Evolutionary conservation across 2,329 filamentous ascomycete genomes (phyloP).

Genomic region (Ceratocystis smalleyi): DNA sequence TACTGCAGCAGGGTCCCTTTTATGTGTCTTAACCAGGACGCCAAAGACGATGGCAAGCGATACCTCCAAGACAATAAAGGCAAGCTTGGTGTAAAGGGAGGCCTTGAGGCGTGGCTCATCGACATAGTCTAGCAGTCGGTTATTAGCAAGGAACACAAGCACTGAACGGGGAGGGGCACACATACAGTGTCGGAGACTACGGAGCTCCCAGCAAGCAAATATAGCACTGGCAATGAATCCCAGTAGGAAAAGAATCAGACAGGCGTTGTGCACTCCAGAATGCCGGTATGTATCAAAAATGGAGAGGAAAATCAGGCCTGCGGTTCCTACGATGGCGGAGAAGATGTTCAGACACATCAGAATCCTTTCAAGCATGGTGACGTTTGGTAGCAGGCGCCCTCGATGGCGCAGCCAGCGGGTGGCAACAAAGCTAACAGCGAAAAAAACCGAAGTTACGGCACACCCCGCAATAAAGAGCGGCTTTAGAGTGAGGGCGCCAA

Average conservation of each 20-base stretch:
- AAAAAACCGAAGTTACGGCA: slow-evolving; percentile 55
- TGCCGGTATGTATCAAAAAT: slow-evolving; percentile 73
- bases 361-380: slow-evolving; percentile 44
- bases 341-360: slow-evolving; percentile 46
- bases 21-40: slow-evolving; percentile 32
- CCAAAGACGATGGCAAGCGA: slow-evolving; percentile 59
- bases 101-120: slow-evolving; percentile 55
- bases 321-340: slow-evolving; percentile 58
- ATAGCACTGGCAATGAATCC: slow-evolving; percentile 77
- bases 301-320: slow-evolving; percentile 65
- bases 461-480: slow-evolving; percentile 65
- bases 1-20: slow-evolving; percentile 49
- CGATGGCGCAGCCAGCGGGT: slow-evolving; percentile 77
- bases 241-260: slow-evolving; percentile 67
- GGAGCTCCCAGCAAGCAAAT: slow-evolving; percentile 82
- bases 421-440: slow-evolving; percentile 64
- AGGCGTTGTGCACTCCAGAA: slow-evolving; percentile 52
- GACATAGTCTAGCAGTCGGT: slow-evolving; percentile 42
- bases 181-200: slow-evolving; percentile 60
- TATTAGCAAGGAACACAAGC: background rate
- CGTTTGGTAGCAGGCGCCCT: slow-evolving; percentile 63
- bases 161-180: slow-evolving; percentile 16
- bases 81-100: slow-evolving; percentile 78
- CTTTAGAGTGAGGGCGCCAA: slow-evolving; percentile 47
- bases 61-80: slow-evolving; percentile 70